These are phyloP conservation scores for Xylaria polymorpha DNA, from an alignment of 2,329 filamentous ascomycete genomes.

Conservation along the genomic window DNA sequence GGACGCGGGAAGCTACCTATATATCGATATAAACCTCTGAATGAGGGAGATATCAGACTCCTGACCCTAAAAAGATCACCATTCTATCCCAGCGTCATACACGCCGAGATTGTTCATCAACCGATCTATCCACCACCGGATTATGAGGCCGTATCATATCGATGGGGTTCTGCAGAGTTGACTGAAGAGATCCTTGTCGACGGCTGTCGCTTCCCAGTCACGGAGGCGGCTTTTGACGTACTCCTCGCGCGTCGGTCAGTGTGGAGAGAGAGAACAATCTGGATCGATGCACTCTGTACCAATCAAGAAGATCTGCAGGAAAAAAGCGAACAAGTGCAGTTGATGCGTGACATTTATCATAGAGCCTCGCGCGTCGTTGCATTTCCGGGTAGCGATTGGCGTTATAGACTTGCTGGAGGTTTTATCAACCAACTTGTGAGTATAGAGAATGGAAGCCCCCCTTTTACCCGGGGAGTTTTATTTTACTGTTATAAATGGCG, in stretches of 20 bases:
- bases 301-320: slow-evolving; percentile 34
- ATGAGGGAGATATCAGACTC: slow-evolving; percentile 46
- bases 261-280: slow-evolving; percentile 33
- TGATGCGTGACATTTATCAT: slow-evolving; percentile 36
- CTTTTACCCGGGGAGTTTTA: not conserved
- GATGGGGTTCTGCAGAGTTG: slow-evolving; percentile 31
- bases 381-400: slow-evolving; percentile 27
- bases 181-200: slow-evolving; percentile 34
- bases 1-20: slow-evolving; percentile 17
- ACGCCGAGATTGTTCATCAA: slow-evolving; percentile 26
- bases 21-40: slow-evolving; percentile 37
- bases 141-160: slow-evolving; percentile 38
- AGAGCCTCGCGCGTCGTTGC: slow-evolving; percentile 33
- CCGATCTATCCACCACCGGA: slow-evolving; percentile 27
- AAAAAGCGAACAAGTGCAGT: slow-evolving; percentile 33
- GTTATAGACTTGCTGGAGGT: slow-evolving; percentile 21
- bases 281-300: slow-evolving; percentile 39
- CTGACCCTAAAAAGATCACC: slow-evolving; percentile 36
- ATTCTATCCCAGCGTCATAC: slow-evolving; percentile 28
- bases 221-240: slow-evolving; percentile 33
- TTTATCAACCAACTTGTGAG: slow-evolving; percentile 28
- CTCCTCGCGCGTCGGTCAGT: slow-evolving; percentile 33
- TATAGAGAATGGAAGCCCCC: not conserved
- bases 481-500: not conserved
- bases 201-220: slow-evolving; percentile 33